These are phyloP conservation scores for Saturnispora bothae DNA, from an alignment of 805 yeast species.

Conservation along the genomic window DNA sequence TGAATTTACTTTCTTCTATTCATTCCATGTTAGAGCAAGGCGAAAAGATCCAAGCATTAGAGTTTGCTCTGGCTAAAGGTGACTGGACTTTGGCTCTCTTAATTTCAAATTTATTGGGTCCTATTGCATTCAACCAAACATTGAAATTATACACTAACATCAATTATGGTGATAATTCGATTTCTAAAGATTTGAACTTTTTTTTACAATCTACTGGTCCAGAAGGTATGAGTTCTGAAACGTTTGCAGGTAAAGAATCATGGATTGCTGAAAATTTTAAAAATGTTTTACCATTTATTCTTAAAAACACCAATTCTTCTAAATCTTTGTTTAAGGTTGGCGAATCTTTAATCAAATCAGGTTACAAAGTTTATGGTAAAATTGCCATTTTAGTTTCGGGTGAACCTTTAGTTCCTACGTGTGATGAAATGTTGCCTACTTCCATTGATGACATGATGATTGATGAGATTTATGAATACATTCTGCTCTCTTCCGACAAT, in stretches of 20 bases:
- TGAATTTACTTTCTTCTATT: constrained; percentile 20
- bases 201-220: constrained; percentile 19
- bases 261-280: constrained; percentile 24
- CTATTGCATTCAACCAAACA: constrained; percentile 34
- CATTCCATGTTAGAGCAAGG: constrained; percentile 45
- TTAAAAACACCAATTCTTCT: constrained; percentile 20
- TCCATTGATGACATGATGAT: constrained; percentile 39
- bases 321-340: constrained; percentile 26
- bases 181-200: constrained; percentile 22
- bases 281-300: constrained; percentile 23
- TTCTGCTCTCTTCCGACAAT: constrained; percentile 26
- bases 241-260: constrained; percentile 17
- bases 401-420: constrained; percentile 19
- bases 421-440: constrained; percentile 14
- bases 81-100: constrained; percentile 75
- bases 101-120: constrained; percentile 56
- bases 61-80: constrained; percentile 46
- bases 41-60: constrained; percentile 54
- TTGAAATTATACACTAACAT: constrained; percentile 30
- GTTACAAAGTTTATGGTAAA: constrained; percentile 31
- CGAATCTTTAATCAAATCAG: constrained; percentile 25
- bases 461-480: constrained; percentile 63
- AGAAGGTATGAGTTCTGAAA: constrained; percentile 13
- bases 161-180: constrained; percentile 16
- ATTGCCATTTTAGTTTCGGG: constrained; percentile 28